Percentiles rank a stretch among this genome's conserved stretches.
Evolutionary conservation across 2,329 filamentous ascomycete species (phyloP).

Genomic region (Monascus ruber): DNA sequence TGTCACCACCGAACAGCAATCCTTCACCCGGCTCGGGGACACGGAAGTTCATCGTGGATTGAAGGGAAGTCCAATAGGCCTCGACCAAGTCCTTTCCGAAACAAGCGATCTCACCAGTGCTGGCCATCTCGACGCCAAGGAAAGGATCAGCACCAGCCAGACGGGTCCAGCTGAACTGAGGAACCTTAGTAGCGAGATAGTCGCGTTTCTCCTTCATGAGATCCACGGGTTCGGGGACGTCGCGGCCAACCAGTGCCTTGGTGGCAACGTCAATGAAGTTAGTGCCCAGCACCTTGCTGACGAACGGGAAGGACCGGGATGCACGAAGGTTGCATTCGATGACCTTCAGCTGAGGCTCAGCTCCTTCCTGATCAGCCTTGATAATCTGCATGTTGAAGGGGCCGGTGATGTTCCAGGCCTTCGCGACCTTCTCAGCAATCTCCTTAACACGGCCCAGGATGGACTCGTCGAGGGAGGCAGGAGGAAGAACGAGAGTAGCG

Average conservation of each 20-base stretch:
- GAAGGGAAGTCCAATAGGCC: conserved; percentile 93
- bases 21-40: conserved; percentile 90
- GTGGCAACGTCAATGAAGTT: conserved; percentile 97
- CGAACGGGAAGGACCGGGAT: conserved; percentile 95
- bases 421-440: conserved; percentile 90
- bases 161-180: conserved; percentile 98
- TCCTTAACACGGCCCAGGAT: conserved; percentile 84
- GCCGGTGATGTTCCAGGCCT: conserved; percentile 93
- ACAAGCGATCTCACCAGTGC: conserved; percentile 95
- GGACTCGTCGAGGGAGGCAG: conserved; percentile 61
- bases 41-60: conserved; percentile 99
- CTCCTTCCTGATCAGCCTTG: conserved; percentile 70
- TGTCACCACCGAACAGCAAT: conserved; percentile 84
- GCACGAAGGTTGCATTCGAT: conserved; percentile 98
- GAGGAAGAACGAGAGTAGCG: conserved; percentile 85
- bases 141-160: conserved; percentile 94
- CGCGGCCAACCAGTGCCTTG: conserved; percentile 74
- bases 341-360: conserved; percentile 72
- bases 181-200: conserved; percentile 94
- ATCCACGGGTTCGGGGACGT: conserved; percentile 75
- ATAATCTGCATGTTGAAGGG: conserved; percentile 99
- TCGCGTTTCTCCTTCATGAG: conserved; percentile 82
- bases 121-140: conserved; percentile 95
- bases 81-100: conserved; percentile 94
- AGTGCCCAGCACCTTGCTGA: conserved; percentile 88